Evolutionary conservation across 2,329 filamentous ascomycete species (phyloP).

Genomic region (Zymoseptoria passerinii): DNA sequence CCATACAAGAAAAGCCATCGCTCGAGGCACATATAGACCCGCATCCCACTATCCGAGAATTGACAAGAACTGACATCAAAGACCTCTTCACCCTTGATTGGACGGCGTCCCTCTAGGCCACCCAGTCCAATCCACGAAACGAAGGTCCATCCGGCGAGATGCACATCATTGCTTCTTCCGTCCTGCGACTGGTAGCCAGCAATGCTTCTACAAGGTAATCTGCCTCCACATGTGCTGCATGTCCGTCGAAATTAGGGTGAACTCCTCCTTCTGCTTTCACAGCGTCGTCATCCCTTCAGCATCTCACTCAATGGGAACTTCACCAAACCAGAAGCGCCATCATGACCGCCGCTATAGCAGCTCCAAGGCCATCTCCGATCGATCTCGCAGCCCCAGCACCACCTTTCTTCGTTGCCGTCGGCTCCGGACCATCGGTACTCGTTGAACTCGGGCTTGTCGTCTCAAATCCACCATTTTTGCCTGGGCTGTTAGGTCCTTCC

Average conservation of each 20-base stretch:
- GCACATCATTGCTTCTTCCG: too few species aligned
- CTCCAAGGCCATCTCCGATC: neutral
- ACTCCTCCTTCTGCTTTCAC: too few species aligned
- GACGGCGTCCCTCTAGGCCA: constrained; percentile 22
- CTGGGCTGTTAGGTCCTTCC: constrained; percentile 49
- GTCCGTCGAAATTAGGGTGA: too few species aligned
- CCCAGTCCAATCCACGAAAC: constrained; percentile 49
- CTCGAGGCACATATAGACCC: too few species aligned
- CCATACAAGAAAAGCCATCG: too few species aligned
- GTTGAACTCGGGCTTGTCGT: neutral
- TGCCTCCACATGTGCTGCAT: too few species aligned
- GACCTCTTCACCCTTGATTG: too few species aligned
- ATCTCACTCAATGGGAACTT: neutral
- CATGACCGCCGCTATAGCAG: neutral
- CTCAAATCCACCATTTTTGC: constrained; percentile 29
- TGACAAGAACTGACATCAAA: too few species aligned
- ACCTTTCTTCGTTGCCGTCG: neutral
- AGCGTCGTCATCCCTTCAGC: neutral
- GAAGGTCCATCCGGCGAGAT: too few species aligned
- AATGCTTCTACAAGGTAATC: too few species aligned
- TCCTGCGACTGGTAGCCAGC: too few species aligned
- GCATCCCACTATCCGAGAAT: too few species aligned
- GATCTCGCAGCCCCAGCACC: neutral
- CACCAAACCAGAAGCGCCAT: neutral
- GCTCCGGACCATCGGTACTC: neutral